phyloP scores from a whole-genome alignment of 2,329 filamentous ascomycete genomes.

The Cytospora piceicola region DNA sequence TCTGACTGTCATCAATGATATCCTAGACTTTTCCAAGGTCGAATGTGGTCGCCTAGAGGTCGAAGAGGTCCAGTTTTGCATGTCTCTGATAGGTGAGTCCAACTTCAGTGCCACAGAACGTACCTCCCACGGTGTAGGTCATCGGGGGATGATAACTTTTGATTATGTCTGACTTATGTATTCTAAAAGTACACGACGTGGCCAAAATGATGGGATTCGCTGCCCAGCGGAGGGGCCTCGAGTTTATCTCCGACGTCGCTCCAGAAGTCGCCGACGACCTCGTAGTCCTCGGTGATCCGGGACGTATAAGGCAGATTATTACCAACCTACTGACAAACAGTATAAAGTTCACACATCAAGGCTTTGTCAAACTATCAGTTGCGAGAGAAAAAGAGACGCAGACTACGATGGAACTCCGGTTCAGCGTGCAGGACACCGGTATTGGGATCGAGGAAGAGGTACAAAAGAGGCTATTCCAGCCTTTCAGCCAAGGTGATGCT shows the following conservation, averaged over 20 bases:
- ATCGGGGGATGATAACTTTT: background rate
- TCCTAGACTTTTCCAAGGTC: slow-evolving; percentile 69
- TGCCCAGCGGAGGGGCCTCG: slow-evolving; percentile 77
- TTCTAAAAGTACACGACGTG: slow-evolving; percentile 73
- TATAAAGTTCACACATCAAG: slow-evolving; percentile 69
- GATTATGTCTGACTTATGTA: background rate
- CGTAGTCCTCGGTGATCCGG: slow-evolving; percentile 75
- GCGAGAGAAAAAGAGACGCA: slow-evolving; percentile 64
- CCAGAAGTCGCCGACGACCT: slow-evolving; percentile 67
- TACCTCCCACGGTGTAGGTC: background rate
- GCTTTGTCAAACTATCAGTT: slow-evolving; percentile 69
- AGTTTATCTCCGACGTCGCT: slow-evolving; percentile 69
- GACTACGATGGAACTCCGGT: slow-evolving; percentile 69
- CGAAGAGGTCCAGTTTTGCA: slow-evolving; percentile 37
- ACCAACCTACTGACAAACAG: slow-evolving; percentile 66
- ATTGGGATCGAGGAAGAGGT: slow-evolving; percentile 83
- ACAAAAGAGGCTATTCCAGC: slow-evolving; percentile 72
- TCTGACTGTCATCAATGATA: slow-evolving; percentile 66
- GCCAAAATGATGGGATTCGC: slow-evolving; percentile 88
- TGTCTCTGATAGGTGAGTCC: slow-evolving; percentile 29
- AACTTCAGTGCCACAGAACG: background rate
- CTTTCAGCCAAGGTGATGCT: slow-evolving; percentile 81
- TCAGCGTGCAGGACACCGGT: slow-evolving; percentile 76
- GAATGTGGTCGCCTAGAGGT: slow-evolving; percentile 63
- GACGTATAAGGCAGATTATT: slow-evolving; percentile 65